phyloP scores from a whole-genome alignment of 345 rosid species.

The Pugionium dolabratum region DNA sequence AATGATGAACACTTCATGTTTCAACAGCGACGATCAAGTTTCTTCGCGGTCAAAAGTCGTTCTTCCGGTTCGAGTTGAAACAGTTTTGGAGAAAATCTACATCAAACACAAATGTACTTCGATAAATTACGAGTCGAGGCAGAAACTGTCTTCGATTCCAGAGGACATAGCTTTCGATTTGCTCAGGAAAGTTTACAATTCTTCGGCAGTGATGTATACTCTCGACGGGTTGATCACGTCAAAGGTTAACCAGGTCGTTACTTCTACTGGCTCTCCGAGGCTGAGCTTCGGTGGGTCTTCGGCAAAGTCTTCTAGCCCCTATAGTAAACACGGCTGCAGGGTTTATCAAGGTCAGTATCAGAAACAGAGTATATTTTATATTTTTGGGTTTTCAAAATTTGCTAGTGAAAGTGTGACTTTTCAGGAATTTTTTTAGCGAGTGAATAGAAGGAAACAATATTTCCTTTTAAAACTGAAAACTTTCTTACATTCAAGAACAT shows the following conservation, averaged over 20 bases:
- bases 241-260: neutral
- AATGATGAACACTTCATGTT: neutral
- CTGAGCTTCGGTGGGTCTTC: conserved; percentile 18
- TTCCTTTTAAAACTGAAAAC: neutral
- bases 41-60: conserved; percentile 25
- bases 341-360: conserved; percentile 26
- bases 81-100: conserved; percentile 44
- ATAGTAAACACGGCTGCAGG: neutral
- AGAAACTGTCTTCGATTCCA: conserved; percentile 34
- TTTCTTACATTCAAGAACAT: neutral
- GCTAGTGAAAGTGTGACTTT: neutral
- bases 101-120: conserved; percentile 35
- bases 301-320: conserved; percentile 18
- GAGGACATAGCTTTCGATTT: conserved; percentile 44
- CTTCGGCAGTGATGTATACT: neutral
- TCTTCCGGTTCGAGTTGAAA: conserved; percentile 48
- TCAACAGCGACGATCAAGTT: neutral
- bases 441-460: too few species aligned
- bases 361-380: conserved; percentile 8
- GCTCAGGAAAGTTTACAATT: conserved; percentile 21
- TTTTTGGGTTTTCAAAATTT: neutral
- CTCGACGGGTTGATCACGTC: conserved; percentile 26
- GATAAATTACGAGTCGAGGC: conserved; percentile 33
- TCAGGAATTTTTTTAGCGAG: neutral
- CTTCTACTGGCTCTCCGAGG: neutral